Conservation (phyloP, 306 rosid genomes). For the Prunus salicina region DNA sequence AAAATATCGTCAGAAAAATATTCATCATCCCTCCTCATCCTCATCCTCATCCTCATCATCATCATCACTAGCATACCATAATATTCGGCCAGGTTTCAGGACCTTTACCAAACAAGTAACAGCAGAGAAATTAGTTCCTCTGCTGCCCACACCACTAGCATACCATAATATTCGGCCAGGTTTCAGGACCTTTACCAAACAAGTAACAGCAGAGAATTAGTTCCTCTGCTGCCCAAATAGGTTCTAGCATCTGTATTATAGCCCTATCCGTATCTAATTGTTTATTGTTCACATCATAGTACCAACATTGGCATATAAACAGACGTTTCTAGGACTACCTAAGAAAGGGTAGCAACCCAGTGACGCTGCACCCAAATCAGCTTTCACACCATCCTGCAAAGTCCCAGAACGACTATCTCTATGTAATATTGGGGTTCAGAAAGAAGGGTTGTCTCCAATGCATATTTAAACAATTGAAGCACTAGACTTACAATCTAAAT, state of each 20-base stretch:
- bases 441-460: background rate
- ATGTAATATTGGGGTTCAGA: background rate
- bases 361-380: background rate
- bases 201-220: slow-evolving; percentile 77
- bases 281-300: background rate
- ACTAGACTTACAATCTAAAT: background rate
- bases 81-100: slow-evolving; percentile 32
- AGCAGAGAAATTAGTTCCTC: slow-evolving; percentile 83
- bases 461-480: background rate
- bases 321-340: slow-evolving; percentile 5
- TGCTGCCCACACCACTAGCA: slow-evolving; percentile 40
- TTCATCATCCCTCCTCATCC: background rate
- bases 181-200: slow-evolving; percentile 57
- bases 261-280: slow-evolving; percentile 15
- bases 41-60: slow-evolving; percentile 9
- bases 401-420: slow-evolving; percentile 1
- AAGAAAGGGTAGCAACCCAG: background rate
- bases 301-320: slow-evolving; percentile 5
- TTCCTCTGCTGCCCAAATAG: slow-evolving; percentile 62
- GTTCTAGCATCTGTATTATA: slow-evolving; percentile 28
- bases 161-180: slow-evolving; percentile 46
- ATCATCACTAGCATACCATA: slow-evolving; percentile 38
- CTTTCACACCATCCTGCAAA: background rate
- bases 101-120: slow-evolving; percentile 68
- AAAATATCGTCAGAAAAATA: slow-evolving; percentile 11